Percentiles rank a stretch among this genome's conserved stretches.
Conservation (phyloP, 495 filamentous ascomycete genomes). For the Bacidia rubella region DNA sequence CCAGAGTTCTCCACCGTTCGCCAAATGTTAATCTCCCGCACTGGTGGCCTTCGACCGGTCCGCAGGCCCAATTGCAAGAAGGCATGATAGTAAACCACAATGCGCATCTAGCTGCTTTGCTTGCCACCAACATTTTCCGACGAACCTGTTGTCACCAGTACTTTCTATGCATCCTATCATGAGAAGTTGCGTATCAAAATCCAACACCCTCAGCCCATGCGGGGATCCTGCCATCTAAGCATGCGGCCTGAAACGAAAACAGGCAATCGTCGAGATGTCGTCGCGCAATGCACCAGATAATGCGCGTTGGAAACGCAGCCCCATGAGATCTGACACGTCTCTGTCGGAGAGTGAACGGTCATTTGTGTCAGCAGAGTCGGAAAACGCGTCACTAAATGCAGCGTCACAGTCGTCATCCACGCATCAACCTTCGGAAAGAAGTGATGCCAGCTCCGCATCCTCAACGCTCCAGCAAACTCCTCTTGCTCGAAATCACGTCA, state of each 20-base stretch:
- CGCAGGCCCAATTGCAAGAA: neutral
- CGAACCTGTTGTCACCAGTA: too few species aligned
- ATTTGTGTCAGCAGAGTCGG: conserved; percentile 15
- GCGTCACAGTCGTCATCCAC: conserved; percentile 7
- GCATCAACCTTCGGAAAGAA: conserved; percentile 3
- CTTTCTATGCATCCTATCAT: too few species aligned
- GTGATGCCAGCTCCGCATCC: conserved; percentile 2
- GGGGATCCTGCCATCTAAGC: neutral
- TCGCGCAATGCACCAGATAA: conserved; percentile 5
- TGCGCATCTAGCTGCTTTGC: neutral
- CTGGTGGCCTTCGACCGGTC: neutral
- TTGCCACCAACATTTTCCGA: too few species aligned
- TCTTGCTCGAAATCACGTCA: neutral
- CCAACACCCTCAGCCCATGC: too few species aligned
- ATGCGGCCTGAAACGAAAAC: neutral
- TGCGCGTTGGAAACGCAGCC: neutral
- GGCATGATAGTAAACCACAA: neutral
- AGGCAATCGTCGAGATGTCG: conserved; percentile 4
- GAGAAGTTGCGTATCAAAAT: too few species aligned
- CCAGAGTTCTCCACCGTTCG: neutral
- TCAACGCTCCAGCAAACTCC: neutral
- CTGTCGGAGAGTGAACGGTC: conserved; percentile 13
- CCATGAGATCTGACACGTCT: conserved; percentile 4
- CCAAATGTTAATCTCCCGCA: neutral
- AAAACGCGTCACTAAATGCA: conserved; percentile 12